These are phyloP conservation scores for Ceratocystis alfenasii DNA, from an alignment of 2,329 filamentous ascomycete species.

Conservation along the genomic window DNA sequence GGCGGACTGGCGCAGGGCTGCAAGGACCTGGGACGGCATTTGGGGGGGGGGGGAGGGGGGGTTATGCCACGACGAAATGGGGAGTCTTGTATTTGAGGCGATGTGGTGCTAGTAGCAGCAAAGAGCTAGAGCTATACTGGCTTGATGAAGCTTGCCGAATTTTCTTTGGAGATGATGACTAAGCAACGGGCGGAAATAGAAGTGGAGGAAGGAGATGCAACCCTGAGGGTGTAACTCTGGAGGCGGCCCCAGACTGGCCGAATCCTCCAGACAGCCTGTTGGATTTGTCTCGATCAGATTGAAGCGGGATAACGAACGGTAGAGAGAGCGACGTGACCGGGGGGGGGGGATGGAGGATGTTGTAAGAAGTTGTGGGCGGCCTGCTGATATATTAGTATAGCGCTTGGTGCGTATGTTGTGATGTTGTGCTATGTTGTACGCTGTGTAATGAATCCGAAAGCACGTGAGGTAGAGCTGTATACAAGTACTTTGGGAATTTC, in stretches of 20 bases:
- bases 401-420: too few species aligned
- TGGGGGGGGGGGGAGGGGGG: neutral
- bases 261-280: neutral
- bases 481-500: too few species aligned
- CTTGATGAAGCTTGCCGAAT: neutral
- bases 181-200: neutral
- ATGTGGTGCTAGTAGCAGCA: too few species aligned
- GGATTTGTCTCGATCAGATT: neutral
- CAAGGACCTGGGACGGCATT: slow-evolving; percentile 11
- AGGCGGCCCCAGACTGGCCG: neutral
- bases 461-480: too few species aligned
- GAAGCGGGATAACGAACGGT: neutral
- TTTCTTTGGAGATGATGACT: slow-evolving; percentile 1
- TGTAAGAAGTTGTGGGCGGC: too few species aligned
- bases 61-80: neutral
- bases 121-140: neutral
- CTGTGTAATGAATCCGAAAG: too few species aligned
- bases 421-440: too few species aligned
- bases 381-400: too few species aligned
- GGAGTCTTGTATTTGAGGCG: neutral
- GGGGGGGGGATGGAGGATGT: neutral
- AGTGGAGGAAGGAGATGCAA: neutral
- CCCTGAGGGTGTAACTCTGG: neutral
- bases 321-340: neutral
- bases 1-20: neutral